Conservation (phyloP, 192 early-diverging fungal species). For the Umbelopsis ramanniana region DNA sequence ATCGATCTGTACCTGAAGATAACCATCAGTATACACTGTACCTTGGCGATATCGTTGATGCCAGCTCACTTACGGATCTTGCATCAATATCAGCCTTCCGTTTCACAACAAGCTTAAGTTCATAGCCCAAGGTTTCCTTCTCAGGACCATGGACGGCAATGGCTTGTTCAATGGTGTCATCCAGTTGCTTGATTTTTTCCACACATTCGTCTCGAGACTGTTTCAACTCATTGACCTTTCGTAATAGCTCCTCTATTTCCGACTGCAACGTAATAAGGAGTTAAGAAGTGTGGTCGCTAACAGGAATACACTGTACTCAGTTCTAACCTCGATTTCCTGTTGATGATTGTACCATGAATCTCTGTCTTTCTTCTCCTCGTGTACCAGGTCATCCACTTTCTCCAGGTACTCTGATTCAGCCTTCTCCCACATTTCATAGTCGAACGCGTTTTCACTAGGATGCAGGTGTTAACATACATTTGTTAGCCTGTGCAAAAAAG, state of each 20-base stretch:
- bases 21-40: background rate
- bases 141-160: constrained; percentile 1
- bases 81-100: constrained; percentile 9
- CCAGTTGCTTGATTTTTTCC: background rate
- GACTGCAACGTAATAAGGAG: background rate
- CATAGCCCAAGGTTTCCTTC: background rate
- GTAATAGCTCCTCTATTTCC: constrained; percentile 8
- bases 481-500: too few relatives aligned
- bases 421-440: constrained; percentile 22
- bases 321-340: constrained; percentile 1
- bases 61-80: background rate
- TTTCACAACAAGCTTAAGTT: background rate
- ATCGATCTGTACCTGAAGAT: background rate
- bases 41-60: background rate
- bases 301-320: background rate
- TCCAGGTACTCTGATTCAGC: constrained; percentile 7
- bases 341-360: background rate
- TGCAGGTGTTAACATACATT: background rate
- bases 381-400: constrained; percentile 12
- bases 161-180: constrained; percentile 9
- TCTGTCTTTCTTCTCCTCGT: background rate
- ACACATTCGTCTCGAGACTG: constrained; percentile 3
- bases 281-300: background rate
- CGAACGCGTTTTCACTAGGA: constrained; percentile 3
- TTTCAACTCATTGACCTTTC: constrained; percentile 12